Evolutionary conservation across 768 basidiomycete species (phyloP), one percentile per base, ranked within the genome.

Genomic region (Fomitopsis serialis): DNA sequence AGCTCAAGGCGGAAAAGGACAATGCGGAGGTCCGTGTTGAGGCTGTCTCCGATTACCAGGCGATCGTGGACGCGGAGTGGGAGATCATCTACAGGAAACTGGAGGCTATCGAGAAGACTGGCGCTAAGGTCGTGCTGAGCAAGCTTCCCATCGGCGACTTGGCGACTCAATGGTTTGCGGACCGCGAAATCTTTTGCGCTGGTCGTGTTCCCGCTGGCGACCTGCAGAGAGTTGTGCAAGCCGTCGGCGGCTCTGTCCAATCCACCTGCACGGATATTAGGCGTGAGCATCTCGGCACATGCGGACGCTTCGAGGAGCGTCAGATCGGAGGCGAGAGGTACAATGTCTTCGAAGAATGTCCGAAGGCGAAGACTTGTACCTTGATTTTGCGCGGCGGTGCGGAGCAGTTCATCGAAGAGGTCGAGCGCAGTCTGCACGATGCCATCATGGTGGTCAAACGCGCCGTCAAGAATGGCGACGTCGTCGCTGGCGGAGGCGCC

Each of bases 371-470:
- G 72, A 98, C 96, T 0, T 98, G 97, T 68, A 98, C 97, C 15
- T 72, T 99, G 7, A 70, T 99, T 22, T 83, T 99, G 54, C 81
- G 97, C 49, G 97, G 97, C 54, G 97, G 97, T 25, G 97, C 97
- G 0, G 95, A 98, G 64, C 97, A 99, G 68, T 98, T 99, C 70
- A 98, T 98, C 57, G 93, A 93, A 66, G 97, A 98, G 70, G 95
- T 98, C 8, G 96, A 98, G 70, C 76, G 97, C 53, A 94, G 92
- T 81, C 71, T 99, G 60, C 96, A 99, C 65, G 97, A 99, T 66
- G 95, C 96, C 1, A 92, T 98, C 63, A 98, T 98, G 95, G 95
- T 99, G n/a, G 97, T 99, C 42, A 97, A 97, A 72, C 80, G 97
- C 49, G 95, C 97, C 3, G 86, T 99, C 61, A 87, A 87, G 66